Base-by-base conservation (phyloP, 352 stramenopile genomes). In the Phytophthora ohioensis region DNA sequence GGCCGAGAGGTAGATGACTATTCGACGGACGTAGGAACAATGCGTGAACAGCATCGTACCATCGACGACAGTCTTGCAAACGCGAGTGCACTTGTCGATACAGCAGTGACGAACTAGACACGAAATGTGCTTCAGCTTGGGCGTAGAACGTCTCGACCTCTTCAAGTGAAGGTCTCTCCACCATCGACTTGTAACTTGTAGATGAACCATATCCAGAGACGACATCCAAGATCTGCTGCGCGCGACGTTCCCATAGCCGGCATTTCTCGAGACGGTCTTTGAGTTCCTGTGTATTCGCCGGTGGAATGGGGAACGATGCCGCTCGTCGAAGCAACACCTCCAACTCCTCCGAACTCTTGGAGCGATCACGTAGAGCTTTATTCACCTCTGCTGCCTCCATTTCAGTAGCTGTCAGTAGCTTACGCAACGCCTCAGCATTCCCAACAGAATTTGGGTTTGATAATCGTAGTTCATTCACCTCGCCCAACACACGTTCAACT, bases 31-130 rank as follows among this genome's bases (percentile, higher is more conserved):
- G 80, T 21, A 92, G 57, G 61, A 95, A 94, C 15, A 94, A 48
- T 3, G 69, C 64, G 34, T 83, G 72, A 13, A 90, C 79, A 12
- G 79, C 64, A 2, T 80, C 53, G 27, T 82, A 79, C 88, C 88
- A 95, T 0, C 86, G 84, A 5, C 74, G 82, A 27, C 84, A 92
- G 59, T 93, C 85, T 42, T 95, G 84, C 4, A 92, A 54, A 3
- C 86, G 77, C 1, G 71, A 69, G 51, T 91, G 79, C 32, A 95
- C 42, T 67, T 94, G 84, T 5, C 86, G 81, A 30, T 81, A 72
- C 36, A 93, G 39, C 10, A 93, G 62, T 7, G 85, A 94, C 5
- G 85, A 87, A 13, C 71, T 73, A 0, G 86, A 82, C 10, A 95
- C 84, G 41, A 86, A 91, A 47, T 79, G 74, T 9, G 38, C 68